phyloP scores from a whole-genome alignment of 2,329 filamentous ascomycete genomes.

The Penicillium sp. region DNA sequence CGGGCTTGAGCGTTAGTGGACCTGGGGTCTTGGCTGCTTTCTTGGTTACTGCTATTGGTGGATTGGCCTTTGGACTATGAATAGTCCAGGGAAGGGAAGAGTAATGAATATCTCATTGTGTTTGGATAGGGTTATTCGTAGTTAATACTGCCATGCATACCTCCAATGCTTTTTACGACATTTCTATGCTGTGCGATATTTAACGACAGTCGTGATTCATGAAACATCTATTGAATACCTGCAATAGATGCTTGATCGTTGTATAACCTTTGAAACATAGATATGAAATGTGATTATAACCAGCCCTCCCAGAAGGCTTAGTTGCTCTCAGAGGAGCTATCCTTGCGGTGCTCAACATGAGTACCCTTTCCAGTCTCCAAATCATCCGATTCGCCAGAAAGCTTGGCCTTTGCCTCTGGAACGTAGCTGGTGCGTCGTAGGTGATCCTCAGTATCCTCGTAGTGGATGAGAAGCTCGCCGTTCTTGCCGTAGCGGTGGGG shows the following conservation, averaged over 20 bases:
- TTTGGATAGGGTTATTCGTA: background rate
- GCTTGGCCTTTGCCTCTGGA: slow-evolving; percentile 12
- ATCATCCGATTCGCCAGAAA: slow-evolving; percentile 6
- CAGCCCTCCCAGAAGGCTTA: slow-evolving; percentile 26
- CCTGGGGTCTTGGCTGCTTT: slow-evolving; percentile 4
- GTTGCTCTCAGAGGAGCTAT: slow-evolving; percentile 16
- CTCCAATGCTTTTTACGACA: background rate
- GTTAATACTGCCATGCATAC: background rate
- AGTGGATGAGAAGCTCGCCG: slow-evolving; percentile 55
- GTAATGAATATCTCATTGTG: too few species aligned
- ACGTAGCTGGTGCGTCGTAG: slow-evolving; percentile 27
- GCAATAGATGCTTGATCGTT: background rate
- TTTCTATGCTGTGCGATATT: background rate
- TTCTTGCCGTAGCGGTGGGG: slow-evolving; percentile 58
- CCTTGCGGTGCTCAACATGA: slow-evolving; percentile 20
- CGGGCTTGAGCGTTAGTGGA: background rate
- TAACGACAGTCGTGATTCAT: background rate
- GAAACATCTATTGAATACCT: background rate
- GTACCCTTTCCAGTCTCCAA: slow-evolving; percentile 23
- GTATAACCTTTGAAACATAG: background rate
- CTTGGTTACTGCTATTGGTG: slow-evolving; percentile 11
- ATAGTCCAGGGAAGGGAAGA: background rate
- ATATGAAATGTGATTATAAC: background rate
- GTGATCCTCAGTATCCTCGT: slow-evolving; percentile 45
- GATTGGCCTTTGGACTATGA: slow-evolving; percentile 18